phyloP scores from a whole-genome alignment of 1,139 yeast species.

The Suhomyces kunorum region DNA sequence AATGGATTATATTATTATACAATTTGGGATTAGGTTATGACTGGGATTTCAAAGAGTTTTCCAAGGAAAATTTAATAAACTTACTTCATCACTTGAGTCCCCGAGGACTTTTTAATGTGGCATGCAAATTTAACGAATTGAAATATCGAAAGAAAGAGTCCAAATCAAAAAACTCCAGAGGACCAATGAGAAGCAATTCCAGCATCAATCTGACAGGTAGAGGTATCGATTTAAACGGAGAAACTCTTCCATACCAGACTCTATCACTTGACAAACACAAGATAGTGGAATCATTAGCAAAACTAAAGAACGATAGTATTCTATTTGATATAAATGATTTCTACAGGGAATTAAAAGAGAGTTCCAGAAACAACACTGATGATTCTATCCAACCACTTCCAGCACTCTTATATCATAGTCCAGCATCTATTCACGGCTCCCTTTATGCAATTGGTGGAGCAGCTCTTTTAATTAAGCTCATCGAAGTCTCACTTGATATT shows the following conservation, averaged over 20 bases:
- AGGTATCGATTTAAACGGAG: background rate
- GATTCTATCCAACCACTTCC: slow-evolving; percentile 1
- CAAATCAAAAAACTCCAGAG: slow-evolving; percentile 1
- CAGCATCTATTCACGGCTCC: slow-evolving; percentile 33
- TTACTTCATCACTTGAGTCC: slow-evolving; percentile 35
- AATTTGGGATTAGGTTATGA: slow-evolving; percentile 41
- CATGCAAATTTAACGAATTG: slow-evolving; percentile 27
- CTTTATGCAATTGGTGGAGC: slow-evolving; percentile 43
- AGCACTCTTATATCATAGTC: slow-evolving; percentile 22
- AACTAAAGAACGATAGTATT: slow-evolving; percentile 29
- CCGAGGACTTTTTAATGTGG: slow-evolving; percentile 29
- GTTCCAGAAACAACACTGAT: background rate
- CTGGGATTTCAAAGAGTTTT: slow-evolving; percentile 41
- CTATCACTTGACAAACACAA: slow-evolving; percentile 20
- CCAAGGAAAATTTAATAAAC: slow-evolving; percentile 31
- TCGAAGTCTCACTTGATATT: slow-evolving; percentile 30
- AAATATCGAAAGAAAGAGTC: slow-evolving; percentile 13
- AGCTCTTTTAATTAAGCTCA: slow-evolving; percentile 30
- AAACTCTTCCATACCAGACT: background rate
- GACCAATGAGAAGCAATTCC: background rate
- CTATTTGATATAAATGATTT: slow-evolving; percentile 35
- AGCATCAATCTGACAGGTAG: background rate
- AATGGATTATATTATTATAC: slow-evolving; percentile 43
- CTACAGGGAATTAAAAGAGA: slow-evolving; percentile 11
- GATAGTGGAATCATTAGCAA: slow-evolving; percentile 25